Evolutionary conservation across 2,329 filamentous ascomycete genomes (phyloP).

Genomic region (Stenocarpella maydis): DNA sequence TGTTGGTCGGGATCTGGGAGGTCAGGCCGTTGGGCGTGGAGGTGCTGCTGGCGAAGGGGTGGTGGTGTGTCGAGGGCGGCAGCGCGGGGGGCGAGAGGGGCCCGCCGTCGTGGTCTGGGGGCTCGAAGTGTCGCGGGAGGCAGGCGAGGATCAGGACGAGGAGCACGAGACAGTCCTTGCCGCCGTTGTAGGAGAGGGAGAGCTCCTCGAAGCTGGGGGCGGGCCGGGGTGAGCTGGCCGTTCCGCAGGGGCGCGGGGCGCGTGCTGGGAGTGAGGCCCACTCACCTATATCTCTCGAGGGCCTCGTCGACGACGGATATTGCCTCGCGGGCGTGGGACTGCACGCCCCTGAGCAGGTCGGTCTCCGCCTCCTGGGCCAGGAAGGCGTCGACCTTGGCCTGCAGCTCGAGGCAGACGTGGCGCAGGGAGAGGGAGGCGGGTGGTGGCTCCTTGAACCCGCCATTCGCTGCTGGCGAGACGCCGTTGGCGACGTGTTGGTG

Average conservation of each 20-base stretch:
- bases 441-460: conserved; percentile 16
- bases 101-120: conserved; percentile 32
- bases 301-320: conserved; percentile 79
- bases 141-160: conserved; percentile 83
- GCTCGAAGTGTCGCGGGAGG: conserved; percentile 51
- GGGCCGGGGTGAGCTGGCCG: not conserved
- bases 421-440: conserved; percentile 25
- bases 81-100: conserved; percentile 38
- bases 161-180: conserved; percentile 96
- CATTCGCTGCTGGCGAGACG: conserved; percentile 20
- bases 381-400: conserved; percentile 70
- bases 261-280: conserved; percentile 27
- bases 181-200: conserved; percentile 94
- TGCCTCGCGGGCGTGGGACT: conserved; percentile 77
- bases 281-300: conserved; percentile 77
- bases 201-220: conserved; percentile 82
- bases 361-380: conserved; percentile 63
- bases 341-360: conserved; percentile 68
- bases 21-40: conserved; percentile 12
- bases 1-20: conserved; percentile 30
- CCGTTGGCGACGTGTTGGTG: conserved; percentile 30
- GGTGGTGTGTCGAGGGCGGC: conserved; percentile 39
- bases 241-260: not conserved
- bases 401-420: conserved; percentile 60
- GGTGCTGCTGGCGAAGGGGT: conserved; percentile 1